These are phyloP conservation scores for Perkinsus olseni DNA, from an alignment of 169 alveolate species.

Conservation along the genomic window DNA sequence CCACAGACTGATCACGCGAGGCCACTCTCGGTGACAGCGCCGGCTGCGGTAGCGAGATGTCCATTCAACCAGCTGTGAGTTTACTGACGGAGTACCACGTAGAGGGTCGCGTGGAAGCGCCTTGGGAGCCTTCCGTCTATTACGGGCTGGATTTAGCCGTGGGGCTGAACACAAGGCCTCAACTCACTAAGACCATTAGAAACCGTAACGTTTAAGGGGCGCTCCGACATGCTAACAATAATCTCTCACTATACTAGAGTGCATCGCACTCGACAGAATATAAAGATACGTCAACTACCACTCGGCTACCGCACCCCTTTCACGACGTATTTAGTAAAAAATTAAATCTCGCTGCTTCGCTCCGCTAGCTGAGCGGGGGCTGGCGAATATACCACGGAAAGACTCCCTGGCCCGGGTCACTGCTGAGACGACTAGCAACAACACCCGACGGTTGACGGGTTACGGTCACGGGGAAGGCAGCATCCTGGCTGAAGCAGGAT, in stretches of 20 bases:
- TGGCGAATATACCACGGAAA: no score
- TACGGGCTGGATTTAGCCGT: no score
- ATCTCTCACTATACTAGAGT: background rate
- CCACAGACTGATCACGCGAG: no score
- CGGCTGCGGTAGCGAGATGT: no score
- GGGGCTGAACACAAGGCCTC: no score
- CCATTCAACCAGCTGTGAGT: no score
- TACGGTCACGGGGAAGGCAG: background rate
- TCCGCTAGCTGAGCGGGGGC: background rate
- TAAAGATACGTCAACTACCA: background rate
- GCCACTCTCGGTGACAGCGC: no score
- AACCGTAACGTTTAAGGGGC: background rate
- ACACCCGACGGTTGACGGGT: no score
- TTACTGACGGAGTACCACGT: no score
- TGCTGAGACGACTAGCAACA: background rate
- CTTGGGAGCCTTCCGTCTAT: no score
- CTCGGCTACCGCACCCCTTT: background rate
- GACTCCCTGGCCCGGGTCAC: no score
- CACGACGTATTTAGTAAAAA: background rate
- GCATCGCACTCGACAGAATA: background rate
- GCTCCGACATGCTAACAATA: background rate
- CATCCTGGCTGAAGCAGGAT: background rate
- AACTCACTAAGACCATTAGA: background rate
- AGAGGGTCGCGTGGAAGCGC: no score
- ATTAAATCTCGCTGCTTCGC: background rate